A percentile compares a stretch with the other conserved stretches of the same genome.
Evolutionary conservation across 257 asterid species (phyloP).

Genomic region (Plectranthus barbatus): DNA sequence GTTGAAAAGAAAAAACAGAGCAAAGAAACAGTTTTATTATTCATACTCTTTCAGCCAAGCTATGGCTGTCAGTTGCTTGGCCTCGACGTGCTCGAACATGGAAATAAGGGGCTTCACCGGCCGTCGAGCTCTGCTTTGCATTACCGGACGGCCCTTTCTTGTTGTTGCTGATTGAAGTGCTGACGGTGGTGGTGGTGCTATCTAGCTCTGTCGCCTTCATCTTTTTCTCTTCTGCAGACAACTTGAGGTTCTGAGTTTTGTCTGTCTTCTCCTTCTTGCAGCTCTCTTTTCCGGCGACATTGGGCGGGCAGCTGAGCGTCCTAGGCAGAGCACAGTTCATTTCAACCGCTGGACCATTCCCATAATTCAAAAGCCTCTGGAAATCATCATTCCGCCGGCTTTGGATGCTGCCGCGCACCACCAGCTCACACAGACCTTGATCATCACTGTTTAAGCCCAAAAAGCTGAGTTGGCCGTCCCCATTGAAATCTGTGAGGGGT

Average conservation of each 20-base stretch:
- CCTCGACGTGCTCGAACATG: conserved; percentile 97
- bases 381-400: conserved; percentile 20
- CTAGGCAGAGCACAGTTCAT: conserved; percentile 33
- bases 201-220: conserved; percentile 42
- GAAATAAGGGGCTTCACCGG: conserved; percentile 56
- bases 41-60: conserved; percentile 94
- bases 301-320: conserved; percentile 54
- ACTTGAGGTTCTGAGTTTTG: conserved; percentile 38
- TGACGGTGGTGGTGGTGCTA: conserved; percentile 26
- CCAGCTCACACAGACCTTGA: conserved; percentile 34
- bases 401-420: conserved; percentile 36
- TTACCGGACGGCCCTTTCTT: conserved; percentile 12
- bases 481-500: conserved; percentile 19
- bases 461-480: conserved; percentile 16
- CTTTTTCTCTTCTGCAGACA: conserved; percentile 40
- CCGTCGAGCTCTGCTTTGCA: conserved; percentile 28
- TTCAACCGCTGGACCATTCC: conserved; percentile 23
- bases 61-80: conserved; percentile 96
- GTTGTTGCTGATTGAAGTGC: conserved; percentile 13
- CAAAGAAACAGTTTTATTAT: not conserved
- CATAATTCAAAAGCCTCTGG: conserved; percentile 17
- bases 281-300: conserved; percentile 30
- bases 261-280: conserved; percentile 61
- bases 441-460: conserved; percentile 28
- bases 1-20: not conserved